Evolutionary conservation across 2,329 filamentous ascomycete species (phyloP).

Genomic region (Seiridium cupressi): DNA sequence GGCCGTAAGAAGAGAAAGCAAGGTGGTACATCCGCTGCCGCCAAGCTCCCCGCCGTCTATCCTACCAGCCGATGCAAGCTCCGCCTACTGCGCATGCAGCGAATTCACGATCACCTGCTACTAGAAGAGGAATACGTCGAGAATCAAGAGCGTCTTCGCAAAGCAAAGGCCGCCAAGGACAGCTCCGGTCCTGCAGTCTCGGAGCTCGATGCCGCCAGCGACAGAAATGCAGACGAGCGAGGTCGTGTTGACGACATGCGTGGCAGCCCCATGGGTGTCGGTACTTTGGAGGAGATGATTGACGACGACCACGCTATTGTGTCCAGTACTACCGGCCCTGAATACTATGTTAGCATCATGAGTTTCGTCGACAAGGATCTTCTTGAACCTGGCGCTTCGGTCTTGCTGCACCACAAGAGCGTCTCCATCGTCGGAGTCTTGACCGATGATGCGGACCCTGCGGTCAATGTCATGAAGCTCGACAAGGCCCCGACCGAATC

Average conservation of each 20-base stretch:
- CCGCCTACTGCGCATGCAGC: slow-evolving; percentile 94
- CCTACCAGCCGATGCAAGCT: slow-evolving; percentile 98
- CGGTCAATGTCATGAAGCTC: slow-evolving; percentile 98
- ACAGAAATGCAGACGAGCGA: slow-evolving; percentile 91
- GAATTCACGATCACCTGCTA: slow-evolving; percentile 94
- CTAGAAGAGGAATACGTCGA: slow-evolving; percentile 98
- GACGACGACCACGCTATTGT: slow-evolving; percentile 99
- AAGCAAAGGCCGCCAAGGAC: slow-evolving; percentile 80
- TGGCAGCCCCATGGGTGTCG: slow-evolving; percentile 97
- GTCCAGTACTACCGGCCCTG: slow-evolving; percentile 92
- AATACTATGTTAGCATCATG: slow-evolving; percentile 99
- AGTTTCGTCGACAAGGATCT: slow-evolving; percentile 99
- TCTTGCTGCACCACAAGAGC: slow-evolving; percentile 94
- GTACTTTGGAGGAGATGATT: slow-evolving; percentile 96
- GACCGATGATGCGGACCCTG: slow-evolving; percentile 91
- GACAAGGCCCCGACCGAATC: slow-evolving; percentile 98
- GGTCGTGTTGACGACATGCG: slow-evolving; percentile 97
- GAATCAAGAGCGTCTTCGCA: slow-evolving; percentile 94
- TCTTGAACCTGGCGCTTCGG: slow-evolving; percentile 91
- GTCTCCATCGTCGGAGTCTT: slow-evolving; percentile 97
- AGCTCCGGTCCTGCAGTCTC: slow-evolving; percentile 60
- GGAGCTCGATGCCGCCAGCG: slow-evolving; percentile 70
- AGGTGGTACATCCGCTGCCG: slow-evolving; percentile 87
- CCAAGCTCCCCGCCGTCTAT: slow-evolving; percentile 91
- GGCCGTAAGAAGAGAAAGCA: slow-evolving; percentile 98